A percentile compares a stretch with the other conserved stretches of the same genome.
These are phyloP conservation scores for Acephala macrosclerotiorum DNA, from an alignment of 2,329 filamentous ascomycete genomes.

Conservation along the genomic window DNA sequence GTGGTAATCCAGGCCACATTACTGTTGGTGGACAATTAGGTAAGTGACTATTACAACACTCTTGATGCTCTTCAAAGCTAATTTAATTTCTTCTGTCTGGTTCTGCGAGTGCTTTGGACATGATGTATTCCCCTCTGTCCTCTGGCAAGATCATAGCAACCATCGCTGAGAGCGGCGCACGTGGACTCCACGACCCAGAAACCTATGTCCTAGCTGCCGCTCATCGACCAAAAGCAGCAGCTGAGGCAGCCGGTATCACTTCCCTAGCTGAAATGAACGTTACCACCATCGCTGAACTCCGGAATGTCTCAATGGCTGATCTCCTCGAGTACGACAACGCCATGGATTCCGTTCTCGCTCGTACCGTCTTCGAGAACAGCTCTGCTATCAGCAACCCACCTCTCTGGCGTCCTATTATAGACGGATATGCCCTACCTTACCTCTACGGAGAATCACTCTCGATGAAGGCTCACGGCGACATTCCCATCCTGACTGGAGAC, in stretches of 20 bases:
- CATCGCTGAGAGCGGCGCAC: constrained; percentile 41
- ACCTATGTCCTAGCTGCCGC: constrained; percentile 33
- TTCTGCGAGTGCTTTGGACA: constrained; percentile 50
- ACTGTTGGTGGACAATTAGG: constrained; percentile 51
- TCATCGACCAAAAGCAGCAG: constrained; percentile 28
- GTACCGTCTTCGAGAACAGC: background rate
- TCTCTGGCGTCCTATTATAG: constrained; percentile 28
- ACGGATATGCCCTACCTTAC: constrained; percentile 35
- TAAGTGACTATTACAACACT: constrained; percentile 29
- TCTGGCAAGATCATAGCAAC: constrained; percentile 39
- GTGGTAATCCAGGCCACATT: constrained; percentile 53
- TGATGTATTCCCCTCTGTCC: constrained; percentile 40
- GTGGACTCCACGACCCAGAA: constrained; percentile 40
- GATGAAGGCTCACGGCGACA: constrained; percentile 44
- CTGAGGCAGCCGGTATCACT: constrained; percentile 17
- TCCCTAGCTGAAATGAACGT: constrained; percentile 33
- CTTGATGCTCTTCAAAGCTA: background rate
- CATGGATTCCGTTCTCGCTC: background rate
- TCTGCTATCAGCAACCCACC: constrained; percentile 15
- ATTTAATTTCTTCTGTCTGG: constrained; percentile 33
- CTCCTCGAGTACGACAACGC: background rate
- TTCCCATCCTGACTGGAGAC: constrained; percentile 48
- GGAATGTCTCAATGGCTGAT: constrained; percentile 21
- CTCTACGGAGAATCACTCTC: constrained; percentile 35
- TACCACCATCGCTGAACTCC: constrained; percentile 33